Conservation (phyloP, 139 green algal genomes). For the Coccomyxa sp. region DNA sequence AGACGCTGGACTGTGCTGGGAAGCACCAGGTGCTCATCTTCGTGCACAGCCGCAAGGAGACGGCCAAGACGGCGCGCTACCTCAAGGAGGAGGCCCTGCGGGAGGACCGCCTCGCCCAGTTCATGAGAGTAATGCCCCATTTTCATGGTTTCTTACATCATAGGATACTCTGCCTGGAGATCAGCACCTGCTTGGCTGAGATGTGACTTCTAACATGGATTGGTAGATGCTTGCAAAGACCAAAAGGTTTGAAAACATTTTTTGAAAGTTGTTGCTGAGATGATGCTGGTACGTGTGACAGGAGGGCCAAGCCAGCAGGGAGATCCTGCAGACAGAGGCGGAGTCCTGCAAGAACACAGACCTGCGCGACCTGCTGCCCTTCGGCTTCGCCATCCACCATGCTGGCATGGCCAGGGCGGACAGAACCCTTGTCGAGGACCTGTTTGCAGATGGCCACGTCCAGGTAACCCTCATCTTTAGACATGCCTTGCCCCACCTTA, state of each 20-base stretch:
- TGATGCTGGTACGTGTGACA: constrained; percentile 10
- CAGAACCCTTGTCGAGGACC: constrained; percentile 94
- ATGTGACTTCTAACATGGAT: too few species aligned
- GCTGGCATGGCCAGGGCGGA: constrained; percentile 90
- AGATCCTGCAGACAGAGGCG: constrained; percentile 88
- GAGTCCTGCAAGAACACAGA: constrained; percentile 80
- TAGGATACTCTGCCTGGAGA: too few species aligned
- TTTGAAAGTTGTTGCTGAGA: background rate
- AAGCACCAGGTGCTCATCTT: constrained; percentile 96
- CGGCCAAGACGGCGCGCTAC: constrained; percentile 91
- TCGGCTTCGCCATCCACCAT: constrained; percentile 96
- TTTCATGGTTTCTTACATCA: too few species aligned
- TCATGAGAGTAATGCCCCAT: constrained; percentile 69
- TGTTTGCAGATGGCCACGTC: constrained; percentile 95
- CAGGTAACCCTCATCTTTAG: constrained; percentile 34
- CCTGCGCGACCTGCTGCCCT: constrained; percentile 91
- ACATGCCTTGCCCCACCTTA: too few species aligned
- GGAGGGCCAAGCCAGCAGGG: constrained; percentile 72
- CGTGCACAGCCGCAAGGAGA: constrained; percentile 98
- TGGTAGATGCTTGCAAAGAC: background rate
- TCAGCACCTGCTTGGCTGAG: too few species aligned
- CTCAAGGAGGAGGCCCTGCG: constrained; percentile 78
- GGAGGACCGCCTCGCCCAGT: constrained; percentile 69
- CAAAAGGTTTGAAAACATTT: background rate
- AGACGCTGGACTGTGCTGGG: constrained; percentile 80